Percentiles rank a stretch among this genome's conserved stretches.
These are phyloP conservation scores for Starmerella vitae DNA, from an alignment of 805 yeast species.

Conservation along the genomic window DNA sequence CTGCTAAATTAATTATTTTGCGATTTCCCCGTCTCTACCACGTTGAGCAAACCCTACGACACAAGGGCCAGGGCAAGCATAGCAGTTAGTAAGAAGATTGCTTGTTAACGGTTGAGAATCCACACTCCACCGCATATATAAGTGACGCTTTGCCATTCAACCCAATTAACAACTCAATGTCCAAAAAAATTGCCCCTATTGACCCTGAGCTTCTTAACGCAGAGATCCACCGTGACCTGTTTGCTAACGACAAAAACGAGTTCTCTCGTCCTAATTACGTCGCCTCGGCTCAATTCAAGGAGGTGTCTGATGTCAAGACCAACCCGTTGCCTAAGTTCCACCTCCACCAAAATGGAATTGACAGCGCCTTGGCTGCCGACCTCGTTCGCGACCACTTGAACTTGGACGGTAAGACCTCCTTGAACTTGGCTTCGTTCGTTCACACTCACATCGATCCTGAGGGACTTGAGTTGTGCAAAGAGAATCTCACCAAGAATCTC, in stretches of 20 bases:
- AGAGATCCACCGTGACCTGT: not conserved
- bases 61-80: no score
- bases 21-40: no score
- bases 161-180: no score
- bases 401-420: slow-evolving; percentile 70
- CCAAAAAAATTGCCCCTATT: no score
- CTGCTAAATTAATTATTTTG: no score
- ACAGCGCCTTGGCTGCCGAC: slow-evolving; percentile 41
- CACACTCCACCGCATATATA: no score
- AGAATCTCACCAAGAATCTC: slow-evolving; percentile 71
- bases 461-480: slow-evolving; percentile 42
- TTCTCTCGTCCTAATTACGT: not conserved
- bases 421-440: slow-evolving; percentile 82
- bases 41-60: no score
- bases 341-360: slow-evolving; percentile 46
- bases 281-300: slow-evolving; percentile 1
- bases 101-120: no score
- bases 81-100: no score
- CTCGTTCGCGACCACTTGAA: slow-evolving; percentile 59
- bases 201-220: slow-evolving; percentile 1
- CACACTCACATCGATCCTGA: slow-evolving; percentile 53
- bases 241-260: not conserved
- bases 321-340: slow-evolving; percentile 38
- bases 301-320: slow-evolving; percentile 4
- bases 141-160: no score